A percentile compares a stretch with the other conserved stretches of the same genome.
phyloP scores from a whole-genome alignment of 1,139 yeast species.

The Candida tetrigidarum region DNA sequence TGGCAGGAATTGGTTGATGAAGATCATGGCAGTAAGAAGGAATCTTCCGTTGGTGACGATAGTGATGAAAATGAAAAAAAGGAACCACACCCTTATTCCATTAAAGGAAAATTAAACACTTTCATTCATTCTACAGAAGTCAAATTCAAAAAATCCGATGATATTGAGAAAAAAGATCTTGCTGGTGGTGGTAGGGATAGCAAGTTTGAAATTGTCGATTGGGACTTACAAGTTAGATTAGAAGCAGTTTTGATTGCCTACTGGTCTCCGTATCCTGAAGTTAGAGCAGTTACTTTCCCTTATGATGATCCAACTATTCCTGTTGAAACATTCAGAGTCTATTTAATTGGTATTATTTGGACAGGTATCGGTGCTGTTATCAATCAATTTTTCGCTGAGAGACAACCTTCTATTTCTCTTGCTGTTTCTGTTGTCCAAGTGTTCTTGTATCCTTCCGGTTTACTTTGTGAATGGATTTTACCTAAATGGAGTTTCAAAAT shows the following conservation, averaged over 20 bases:
- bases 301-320: constrained; percentile 54
- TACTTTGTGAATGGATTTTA: constrained; percentile 21
- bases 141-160: neutral
- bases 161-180: neutral
- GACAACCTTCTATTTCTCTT: constrained; percentile 56
- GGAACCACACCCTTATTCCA: constrained; percentile 5
- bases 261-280: constrained; percentile 70
- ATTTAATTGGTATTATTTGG: constrained; percentile 58
- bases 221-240: constrained; percentile 37
- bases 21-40: neutral
- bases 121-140: neutral
- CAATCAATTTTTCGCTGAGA: constrained; percentile 60
- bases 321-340: constrained; percentile 61
- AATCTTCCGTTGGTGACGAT: neutral
- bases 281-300: constrained; percentile 60
- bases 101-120: neutral
- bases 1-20: constrained; percentile 8
- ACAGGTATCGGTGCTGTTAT: constrained; percentile 55
- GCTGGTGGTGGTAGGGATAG: constrained; percentile 19
- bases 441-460: constrained; percentile 27
- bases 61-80: neutral
- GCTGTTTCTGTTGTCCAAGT: constrained; percentile 38
- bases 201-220: constrained; percentile 20
- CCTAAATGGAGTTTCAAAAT: constrained; percentile 22
- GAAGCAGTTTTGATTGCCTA: constrained; percentile 54